Base-by-base conservation (phyloP, 495 filamentous ascomycete genomes). In the Aspergillus indologenus region DNA sequence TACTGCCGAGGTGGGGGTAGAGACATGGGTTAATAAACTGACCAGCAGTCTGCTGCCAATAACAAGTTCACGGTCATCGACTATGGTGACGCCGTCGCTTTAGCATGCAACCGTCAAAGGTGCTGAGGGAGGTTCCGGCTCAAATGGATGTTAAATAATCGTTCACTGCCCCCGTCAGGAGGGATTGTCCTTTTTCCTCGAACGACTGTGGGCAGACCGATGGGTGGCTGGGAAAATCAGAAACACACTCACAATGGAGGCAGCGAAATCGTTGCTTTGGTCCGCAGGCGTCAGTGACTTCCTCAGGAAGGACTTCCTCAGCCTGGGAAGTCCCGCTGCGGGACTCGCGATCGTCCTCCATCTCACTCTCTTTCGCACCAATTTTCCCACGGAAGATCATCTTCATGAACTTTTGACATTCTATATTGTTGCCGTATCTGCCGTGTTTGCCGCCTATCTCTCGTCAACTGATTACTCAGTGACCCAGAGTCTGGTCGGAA, bases 351-450 rank as follows among this genome's bases (percentile, higher is more conserved):
- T 47, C 46, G 21, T 56, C 12, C 23, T 29, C 31, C 54, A 56
- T 47, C 21, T 24, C 12, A 31, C 12, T 9, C 24, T 56, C 21
- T 56, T 56, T 29, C 43, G 54, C 17, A 56, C 54, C 15, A 46
- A 14, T 9, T 56, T 56, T 34, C 50, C 50, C 12, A 34, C 19
- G 1, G 50, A 53, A 53, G 26, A 40, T 17, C 34, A 53, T 20
- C 50, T 53, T 5, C 18, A 31, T 5, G 31, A 12, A 0, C 8
- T 42, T 4, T 29, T 53, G 8, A 15, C 24, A n/a, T 9, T 53
- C 2, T 53, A 53, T 19, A 6, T 29, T 3, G 7, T 14, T 14
- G 19, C 26, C 9, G 50, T 53, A 7, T 20, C 21, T 17, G 21
- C 40, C 7, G 23, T 45, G 26, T 12, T 19, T 3, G 34, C 21